Conservation (phyloP, 1,139 yeast species). For the Candida sanyaensis region DNA sequence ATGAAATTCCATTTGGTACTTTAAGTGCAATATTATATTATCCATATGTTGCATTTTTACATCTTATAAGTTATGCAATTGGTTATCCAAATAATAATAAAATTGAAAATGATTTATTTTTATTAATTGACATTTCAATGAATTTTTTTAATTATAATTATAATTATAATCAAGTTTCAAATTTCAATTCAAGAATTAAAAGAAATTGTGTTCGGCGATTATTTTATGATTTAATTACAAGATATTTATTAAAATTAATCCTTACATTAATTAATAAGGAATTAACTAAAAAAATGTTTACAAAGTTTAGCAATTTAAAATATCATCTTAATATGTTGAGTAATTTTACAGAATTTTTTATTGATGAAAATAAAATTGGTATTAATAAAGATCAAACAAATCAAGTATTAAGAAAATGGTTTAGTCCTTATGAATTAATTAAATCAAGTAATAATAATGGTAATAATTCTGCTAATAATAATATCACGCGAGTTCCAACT, state of each 20-base stretch:
- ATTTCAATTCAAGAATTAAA: slow-evolving; percentile 2
- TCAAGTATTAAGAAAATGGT: slow-evolving; percentile 9
- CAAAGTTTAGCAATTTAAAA: slow-evolving; percentile 4
- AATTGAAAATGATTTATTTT: slow-evolving; percentile 26
- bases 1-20: slow-evolving; percentile 21
- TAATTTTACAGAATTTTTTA: slow-evolving; percentile 11
- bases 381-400: background rate
- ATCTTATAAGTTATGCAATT: slow-evolving; percentile 28
- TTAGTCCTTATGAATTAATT: slow-evolving; percentile 9
- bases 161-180: too few relatives aligned
- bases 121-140: slow-evolving; percentile 30
- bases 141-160: slow-evolving; percentile 18
- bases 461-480: background rate
- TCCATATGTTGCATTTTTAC: slow-evolving; percentile 36
- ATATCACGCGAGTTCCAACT: background rate
- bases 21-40: slow-evolving; percentile 33
- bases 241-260: slow-evolving; percentile 6
- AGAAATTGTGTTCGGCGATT: slow-evolving; percentile 8
- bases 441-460: background rate
- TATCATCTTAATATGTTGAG: slow-evolving; percentile 8
- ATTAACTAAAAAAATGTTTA: background rate
- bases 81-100: slow-evolving; percentile 29
- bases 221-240: slow-evolving; percentile 10
- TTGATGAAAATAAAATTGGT: slow-evolving; percentile 3
- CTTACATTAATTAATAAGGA: background rate